Conservation (phyloP, 2,329 filamentous ascomycete species). For the Talaromyces sp. region DNA sequence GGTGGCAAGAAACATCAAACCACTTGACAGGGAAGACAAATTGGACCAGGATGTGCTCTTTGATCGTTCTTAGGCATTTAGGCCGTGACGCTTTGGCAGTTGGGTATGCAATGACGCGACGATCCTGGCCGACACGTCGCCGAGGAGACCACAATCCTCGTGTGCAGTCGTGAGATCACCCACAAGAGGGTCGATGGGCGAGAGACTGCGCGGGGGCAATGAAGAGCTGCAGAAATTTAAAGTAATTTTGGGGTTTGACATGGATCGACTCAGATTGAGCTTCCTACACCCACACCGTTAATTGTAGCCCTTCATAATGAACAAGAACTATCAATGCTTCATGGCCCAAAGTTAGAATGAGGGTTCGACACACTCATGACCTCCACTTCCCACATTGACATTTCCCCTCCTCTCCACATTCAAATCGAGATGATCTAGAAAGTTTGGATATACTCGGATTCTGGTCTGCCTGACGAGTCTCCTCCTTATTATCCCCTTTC, state of each 20-base stretch:
- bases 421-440: background rate
- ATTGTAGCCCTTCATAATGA: background rate
- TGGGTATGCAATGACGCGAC: slow-evolving; percentile 27
- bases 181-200: too few species aligned
- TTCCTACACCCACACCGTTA: slow-evolving; percentile 2
- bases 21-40: background rate
- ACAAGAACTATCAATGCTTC: background rate
- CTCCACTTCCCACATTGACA: slow-evolving; percentile 6
- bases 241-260: too few species aligned
- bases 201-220: too few species aligned
- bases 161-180: slow-evolving; percentile 9
- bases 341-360: slow-evolving; percentile 1
- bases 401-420: slow-evolving; percentile 1
- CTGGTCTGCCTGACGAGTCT: background rate
- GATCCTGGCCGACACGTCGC: slow-evolving; percentile 17
- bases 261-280: too few species aligned
- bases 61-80: slow-evolving; percentile 1
- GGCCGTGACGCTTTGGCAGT: slow-evolving; percentile 15
- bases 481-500: background rate
- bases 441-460: background rate
- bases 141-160: slow-evolving; percentile 22
- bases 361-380: background rate
- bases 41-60: background rate
- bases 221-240: too few species aligned
- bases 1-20: too few species aligned